Evolutionary conservation across 129 eudicot genomes (phyloP).

Genomic region (Artemisia tridentata): DNA sequence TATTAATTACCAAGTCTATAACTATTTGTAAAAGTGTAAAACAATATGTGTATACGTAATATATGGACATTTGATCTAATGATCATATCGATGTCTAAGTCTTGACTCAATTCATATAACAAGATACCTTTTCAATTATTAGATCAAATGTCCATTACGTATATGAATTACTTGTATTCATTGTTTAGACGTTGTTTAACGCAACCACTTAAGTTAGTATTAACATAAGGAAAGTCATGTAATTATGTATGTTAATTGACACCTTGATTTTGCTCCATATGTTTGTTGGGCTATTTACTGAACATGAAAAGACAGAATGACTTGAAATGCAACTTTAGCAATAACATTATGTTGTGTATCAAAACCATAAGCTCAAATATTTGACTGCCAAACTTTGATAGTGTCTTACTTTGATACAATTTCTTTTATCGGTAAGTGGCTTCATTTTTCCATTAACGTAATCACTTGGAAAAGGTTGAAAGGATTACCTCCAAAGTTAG

Average conservation of each 20-base stretch:
- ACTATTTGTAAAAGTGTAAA: too few species aligned
- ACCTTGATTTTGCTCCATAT: conserved; percentile 18
- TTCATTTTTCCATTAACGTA: background rate
- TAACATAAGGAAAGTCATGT: conserved; percentile 18
- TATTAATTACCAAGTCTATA: too few species aligned
- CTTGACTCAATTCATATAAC: too few species aligned
- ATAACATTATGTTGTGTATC: background rate
- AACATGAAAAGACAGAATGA: conserved; percentile 1
- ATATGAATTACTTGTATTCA: conserved; percentile 5
- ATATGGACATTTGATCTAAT: too few species aligned
- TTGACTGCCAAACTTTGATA: background rate
- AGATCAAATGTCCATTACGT: background rate
- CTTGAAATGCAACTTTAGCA: background rate
- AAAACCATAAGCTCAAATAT: background rate
- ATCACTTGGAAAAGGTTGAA: background rate
- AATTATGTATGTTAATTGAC: conserved; percentile 4
- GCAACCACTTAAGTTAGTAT: conserved; percentile 9
- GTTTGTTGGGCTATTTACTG: background rate
- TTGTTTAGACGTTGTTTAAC: conserved; percentile 20
- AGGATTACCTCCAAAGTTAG: conserved; percentile 5
- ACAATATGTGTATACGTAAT: too few species aligned
- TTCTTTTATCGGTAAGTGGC: background rate
- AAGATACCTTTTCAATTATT: too few species aligned
- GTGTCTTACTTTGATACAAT: conserved; percentile 6
- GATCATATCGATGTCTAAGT: too few species aligned